Evolutionary conservation across 257 asterid species (phyloP).

Genomic region (Eustoma russellianum): DNA sequence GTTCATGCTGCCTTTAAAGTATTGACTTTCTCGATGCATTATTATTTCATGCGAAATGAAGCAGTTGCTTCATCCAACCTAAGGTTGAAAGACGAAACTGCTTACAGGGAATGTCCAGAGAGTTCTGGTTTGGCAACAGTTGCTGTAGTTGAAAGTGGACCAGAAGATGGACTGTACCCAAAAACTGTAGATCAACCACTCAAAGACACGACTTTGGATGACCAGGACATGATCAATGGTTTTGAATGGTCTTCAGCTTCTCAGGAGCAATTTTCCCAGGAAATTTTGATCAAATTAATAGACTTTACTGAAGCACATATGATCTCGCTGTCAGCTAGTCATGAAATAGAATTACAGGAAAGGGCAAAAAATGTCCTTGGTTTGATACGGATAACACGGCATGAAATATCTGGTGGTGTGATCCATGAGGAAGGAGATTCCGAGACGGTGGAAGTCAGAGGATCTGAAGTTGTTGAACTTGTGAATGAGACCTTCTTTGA

Average conservation of each 20-base stretch:
- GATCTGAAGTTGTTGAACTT: constrained; percentile 35
- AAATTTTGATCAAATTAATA: constrained; percentile 43
- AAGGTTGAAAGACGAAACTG: constrained; percentile 21
- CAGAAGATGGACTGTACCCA: constrained; percentile 27
- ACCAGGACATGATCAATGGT: constrained; percentile 20
- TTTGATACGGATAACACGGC: constrained; percentile 50
- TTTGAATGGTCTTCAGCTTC: constrained; percentile 25
- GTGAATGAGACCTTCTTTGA: constrained; percentile 53
- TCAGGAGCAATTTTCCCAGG: constrained; percentile 27
- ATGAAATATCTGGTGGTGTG: constrained; percentile 31
- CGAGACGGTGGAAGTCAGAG: too few relatives aligned
- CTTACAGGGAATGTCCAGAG: constrained; percentile 19
- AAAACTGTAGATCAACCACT: constrained; percentile 13
- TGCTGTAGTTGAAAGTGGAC: constrained; percentile 33
- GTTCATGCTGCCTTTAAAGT: constrained; percentile 79
- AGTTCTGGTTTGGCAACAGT: constrained; percentile 21
- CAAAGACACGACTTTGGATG: constrained; percentile 15
- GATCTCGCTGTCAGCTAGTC: constrained; percentile 58
- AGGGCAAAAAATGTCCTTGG: constrained; percentile 75
- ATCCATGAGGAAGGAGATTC: too few relatives aligned
- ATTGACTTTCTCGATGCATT: constrained; percentile 47
- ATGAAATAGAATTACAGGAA: constrained; percentile 84
- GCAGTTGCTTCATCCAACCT: constrained; percentile 25
- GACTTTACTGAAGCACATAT: constrained; percentile 56
- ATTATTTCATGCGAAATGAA: constrained; percentile 38